A percentile compares a stretch with the other conserved stretches of the same genome.
Evolutionary conservation across 495 filamentous ascomycete genomes (phyloP).

Genomic region (Beverwykella pulmonaria): DNA sequence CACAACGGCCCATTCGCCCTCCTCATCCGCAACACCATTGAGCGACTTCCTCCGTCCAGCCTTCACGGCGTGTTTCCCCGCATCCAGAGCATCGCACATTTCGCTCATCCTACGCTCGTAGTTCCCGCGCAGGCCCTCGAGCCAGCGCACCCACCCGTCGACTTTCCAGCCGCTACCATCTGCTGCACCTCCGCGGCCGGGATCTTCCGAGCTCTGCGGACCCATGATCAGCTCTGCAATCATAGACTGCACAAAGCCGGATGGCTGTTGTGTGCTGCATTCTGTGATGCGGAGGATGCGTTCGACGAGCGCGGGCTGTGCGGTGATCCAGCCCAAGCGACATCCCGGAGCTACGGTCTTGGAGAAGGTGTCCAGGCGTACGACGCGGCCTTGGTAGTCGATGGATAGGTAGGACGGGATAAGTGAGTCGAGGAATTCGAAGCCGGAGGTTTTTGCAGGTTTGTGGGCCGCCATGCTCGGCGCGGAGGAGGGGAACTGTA

Average conservation of each 20-base stretch:
- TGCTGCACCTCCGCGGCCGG: constrained; percentile 47
- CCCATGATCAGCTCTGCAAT: constrained; percentile 78
- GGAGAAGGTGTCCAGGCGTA: constrained; percentile 57
- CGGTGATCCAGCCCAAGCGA: constrained; percentile 53
- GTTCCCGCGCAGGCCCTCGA: constrained; percentile 73
- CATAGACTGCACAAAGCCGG: constrained; percentile 83
- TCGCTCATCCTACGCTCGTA: constrained; percentile 81
- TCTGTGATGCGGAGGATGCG: constrained; percentile 73
- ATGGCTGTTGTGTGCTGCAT: constrained; percentile 76
- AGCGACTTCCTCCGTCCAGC: constrained; percentile 45
- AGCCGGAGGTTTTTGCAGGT: constrained; percentile 64
- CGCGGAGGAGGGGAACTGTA: constrained; percentile 70
- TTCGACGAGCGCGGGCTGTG: constrained; percentile 73
- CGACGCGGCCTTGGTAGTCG: constrained; percentile 83
- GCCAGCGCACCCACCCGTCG: constrained; percentile 87
- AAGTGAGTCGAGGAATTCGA: constrained; percentile 80
- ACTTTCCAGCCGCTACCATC: constrained; percentile 69
- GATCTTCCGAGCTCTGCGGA: constrained; percentile 51
- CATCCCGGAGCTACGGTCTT: constrained; percentile 52
- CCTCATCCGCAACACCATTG: constrained; percentile 44
- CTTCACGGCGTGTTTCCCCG: constrained; percentile 62
- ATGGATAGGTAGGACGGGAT: constrained; percentile 70
- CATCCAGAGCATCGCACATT: constrained; percentile 73
- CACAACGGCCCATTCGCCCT: constrained; percentile 66
- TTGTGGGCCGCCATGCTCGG: constrained; percentile 32